Base-by-base conservation (phyloP, 495 filamentous ascomycete genomes). In the Tetracladium setigerum region DNA sequence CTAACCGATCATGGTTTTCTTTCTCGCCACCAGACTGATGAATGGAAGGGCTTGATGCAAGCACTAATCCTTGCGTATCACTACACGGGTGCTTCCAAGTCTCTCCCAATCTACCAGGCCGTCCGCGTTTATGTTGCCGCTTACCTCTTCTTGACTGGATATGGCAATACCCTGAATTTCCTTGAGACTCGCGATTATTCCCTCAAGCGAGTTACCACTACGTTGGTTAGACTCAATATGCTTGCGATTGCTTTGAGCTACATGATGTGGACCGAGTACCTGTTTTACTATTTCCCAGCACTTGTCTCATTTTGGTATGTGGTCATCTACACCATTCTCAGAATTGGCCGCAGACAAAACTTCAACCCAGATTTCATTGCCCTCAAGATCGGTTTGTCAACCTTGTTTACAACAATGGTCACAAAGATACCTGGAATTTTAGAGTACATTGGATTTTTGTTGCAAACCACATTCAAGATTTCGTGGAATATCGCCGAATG, bases 11-110 rank as follows among this genome's bases (percentile, higher is more conserved):
- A 62, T 17, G 45, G 52, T 14, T 78, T 74, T 46, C 63, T 83
- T 13, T 67, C 68, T 6, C 62, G 75, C 50, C 60, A 71, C 14
- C 78, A 81, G 50, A 77, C 73, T 4, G 68, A 82, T 52, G 80
- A 84, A 56, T 79, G 74, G 70, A 83, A 82, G 63, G 80, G 80
- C 13, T 73, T 77, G 69, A 77, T 83, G 76, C 79, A 82, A 48
- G 61, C 72, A 40, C 50, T 74, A 17, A 69, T 83, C 15, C 62
- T 83, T 18, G 63, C 77, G 24, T 81, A 79, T 54, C 71, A 79
- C 49, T 83, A 74, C 49, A 73, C 74, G 35, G 66, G 70, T 22
- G 75, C 68, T 18, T 78, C 75, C 8, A 67, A 64, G 38, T 49
- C 62, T 2, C 55, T 78, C 1, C 66, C 66, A 58, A 68, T 81